These are phyloP conservation scores for Crucibulum laeve DNA, from an alignment of 768 basidiomycete genomes.

Conservation along the genomic window DNA sequence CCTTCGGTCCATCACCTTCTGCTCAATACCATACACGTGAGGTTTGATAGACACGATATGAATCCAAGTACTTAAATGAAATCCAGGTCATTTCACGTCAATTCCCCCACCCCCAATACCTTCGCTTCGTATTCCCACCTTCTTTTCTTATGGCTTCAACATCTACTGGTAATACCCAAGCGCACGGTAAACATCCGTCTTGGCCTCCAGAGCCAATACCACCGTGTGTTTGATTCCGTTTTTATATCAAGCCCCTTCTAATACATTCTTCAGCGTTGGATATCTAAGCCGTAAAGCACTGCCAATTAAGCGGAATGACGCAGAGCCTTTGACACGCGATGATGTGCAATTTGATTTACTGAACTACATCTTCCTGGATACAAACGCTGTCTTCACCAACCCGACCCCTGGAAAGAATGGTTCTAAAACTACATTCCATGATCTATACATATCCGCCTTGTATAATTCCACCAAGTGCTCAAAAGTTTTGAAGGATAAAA, in stretches of 20 bases:
- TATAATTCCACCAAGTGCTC: conserved; percentile 82
- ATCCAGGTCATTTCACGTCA: no score
- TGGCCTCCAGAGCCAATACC: conserved; percentile 50
- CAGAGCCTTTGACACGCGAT: conserved; percentile 75
- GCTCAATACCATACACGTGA: no score
- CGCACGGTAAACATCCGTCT: conserved; percentile 21
- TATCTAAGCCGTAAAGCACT: conserved; percentile 67
- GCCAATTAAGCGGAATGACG: conserved; percentile 80
- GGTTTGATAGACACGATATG: no score
- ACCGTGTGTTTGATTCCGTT: conserved; percentile 37
- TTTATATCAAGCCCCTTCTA: conserved; percentile 6
- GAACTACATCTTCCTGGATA: conserved; percentile 71
- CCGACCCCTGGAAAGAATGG: conserved; percentile 41
- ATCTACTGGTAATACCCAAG: conserved; percentile 18
- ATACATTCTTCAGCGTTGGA: conserved; percentile 35
- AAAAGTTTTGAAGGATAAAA: conserved; percentile 84
- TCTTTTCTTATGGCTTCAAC: conserved; percentile 44
- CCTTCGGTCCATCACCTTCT: no score
- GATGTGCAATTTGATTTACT: conserved; percentile 89
- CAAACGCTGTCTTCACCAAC: conserved; percentile 65
- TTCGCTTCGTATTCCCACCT: conserved; percentile 27
- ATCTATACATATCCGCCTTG: conserved; percentile 80
- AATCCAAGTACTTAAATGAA: no score
- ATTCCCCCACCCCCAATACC: no score
- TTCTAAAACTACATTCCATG: conserved; percentile 66